These are phyloP conservation scores for Metschnikowia picachoensis DNA, from an alignment of 805 yeast species.

Conservation along the genomic window DNA sequence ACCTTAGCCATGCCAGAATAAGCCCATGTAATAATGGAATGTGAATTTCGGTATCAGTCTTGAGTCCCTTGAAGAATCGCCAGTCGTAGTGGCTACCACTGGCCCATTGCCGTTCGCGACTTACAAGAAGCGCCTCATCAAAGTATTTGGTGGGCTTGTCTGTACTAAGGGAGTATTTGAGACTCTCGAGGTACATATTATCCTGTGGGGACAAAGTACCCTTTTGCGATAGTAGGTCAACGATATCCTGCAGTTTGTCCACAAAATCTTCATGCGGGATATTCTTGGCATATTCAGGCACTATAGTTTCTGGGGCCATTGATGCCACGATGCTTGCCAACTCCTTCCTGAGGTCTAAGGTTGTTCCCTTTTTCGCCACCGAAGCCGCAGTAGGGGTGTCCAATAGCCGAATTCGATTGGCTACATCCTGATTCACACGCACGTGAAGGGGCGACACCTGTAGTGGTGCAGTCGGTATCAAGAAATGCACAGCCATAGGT, in stretches of 20 bases:
- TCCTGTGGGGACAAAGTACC: conserved; percentile 10
- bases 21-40: conserved; percentile 21
- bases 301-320: neutral
- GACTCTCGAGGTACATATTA: conserved; percentile 11
- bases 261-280: conserved; percentile 27
- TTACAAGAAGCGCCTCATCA: conserved; percentile 33
- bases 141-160: conserved; percentile 33
- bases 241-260: conserved; percentile 19
- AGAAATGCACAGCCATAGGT: conserved; percentile 30
- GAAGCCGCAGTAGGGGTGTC: conserved; percentile 6
- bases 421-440: conserved; percentile 1
- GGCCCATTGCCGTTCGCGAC: conserved; percentile 9
- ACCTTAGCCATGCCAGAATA: conserved; percentile 24
- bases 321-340: conserved; percentile 19
- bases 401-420: conserved; percentile 5
- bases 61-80: conserved; percentile 25
- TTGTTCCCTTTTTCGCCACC: neutral
- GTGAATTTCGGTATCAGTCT: conserved; percentile 13
- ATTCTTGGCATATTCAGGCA: conserved; percentile 18
- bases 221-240: conserved; percentile 13
- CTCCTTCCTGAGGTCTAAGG: conserved; percentile 12
- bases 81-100: conserved; percentile 28
- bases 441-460: neutral
- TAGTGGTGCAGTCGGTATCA: conserved; percentile 21
- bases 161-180: conserved; percentile 6